Evolutionary conservation across 208 protist species (phyloP).

Genomic region (Acanthamoeba culbertsoni): DNA sequence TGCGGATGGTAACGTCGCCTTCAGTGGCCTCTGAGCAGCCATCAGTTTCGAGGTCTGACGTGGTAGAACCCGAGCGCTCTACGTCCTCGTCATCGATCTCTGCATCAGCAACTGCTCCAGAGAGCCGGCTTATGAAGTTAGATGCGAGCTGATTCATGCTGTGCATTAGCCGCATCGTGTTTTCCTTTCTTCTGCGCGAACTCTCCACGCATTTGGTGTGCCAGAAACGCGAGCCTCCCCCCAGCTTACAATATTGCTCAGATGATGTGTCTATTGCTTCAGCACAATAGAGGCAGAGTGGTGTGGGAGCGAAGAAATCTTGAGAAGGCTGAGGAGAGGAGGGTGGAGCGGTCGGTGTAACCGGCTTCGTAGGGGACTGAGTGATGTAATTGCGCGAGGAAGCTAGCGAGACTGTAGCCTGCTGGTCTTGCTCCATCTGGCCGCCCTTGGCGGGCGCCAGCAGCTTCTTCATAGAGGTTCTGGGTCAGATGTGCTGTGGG

Average conservation of each 20-base stretch:
- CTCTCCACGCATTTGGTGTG: background rate
- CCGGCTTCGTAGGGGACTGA: too few relatives aligned
- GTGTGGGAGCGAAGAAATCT: background rate
- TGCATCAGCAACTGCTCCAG: background rate
- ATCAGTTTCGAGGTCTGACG: background rate
- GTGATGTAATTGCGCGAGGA: too few relatives aligned
- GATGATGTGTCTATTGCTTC: background rate
- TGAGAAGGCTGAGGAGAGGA: too few relatives aligned
- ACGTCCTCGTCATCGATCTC: background rate
- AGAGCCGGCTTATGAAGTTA: background rate
- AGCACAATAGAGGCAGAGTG: background rate
- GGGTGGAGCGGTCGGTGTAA: too few relatives aligned
- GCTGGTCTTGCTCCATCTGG: too few relatives aligned
- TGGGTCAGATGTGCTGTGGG: too few relatives aligned
- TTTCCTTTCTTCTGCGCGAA: background rate
- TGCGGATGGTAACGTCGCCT: background rate
- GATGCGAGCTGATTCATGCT: constrained; percentile 26
- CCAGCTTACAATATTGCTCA: background rate
- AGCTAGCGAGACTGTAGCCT: too few relatives aligned
- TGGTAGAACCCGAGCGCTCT: background rate
- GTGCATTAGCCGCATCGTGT: constrained; percentile 16
- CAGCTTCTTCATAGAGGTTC: too few relatives aligned
- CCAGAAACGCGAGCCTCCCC: background rate
- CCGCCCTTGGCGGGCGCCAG: too few relatives aligned
- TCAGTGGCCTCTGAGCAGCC: background rate